Evolutionary conservation across 345 rosid genomes (phyloP), one percentile per base, ranked within the genome.

Genomic region (Lepidium aucheri): DNA sequence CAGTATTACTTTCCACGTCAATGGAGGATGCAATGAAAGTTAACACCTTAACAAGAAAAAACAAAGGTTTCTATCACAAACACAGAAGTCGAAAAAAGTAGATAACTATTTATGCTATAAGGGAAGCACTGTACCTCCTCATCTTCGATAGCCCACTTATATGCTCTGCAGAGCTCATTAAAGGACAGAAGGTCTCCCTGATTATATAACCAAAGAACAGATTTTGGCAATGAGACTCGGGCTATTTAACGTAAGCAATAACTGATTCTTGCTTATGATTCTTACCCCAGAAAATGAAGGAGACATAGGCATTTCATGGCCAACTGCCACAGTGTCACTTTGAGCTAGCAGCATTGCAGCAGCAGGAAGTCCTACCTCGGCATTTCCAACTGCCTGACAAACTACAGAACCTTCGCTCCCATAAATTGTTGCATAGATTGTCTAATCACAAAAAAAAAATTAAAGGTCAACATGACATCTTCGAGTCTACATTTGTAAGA

Each of bases 151-250:
- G 80, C 80, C 98, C 98, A 89, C 58, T 55, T 78, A 77, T 81
- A 92, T 61, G 65, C 78, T 69, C 69, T 80, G 81, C 98, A 92
- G 64, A 86, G 83, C 82, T 83, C 95, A 74, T 86, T 87, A 55
- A 89, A 80, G 41, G 95, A 86, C 77, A 89, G 82, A 56, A 92
- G 79, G 64, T 84, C 79, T 15, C 91, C 98, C 98, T 92, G 88
- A 77, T 20, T 61, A 77, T 64, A 54, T 28, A 40, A 63, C 54
- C 51, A 47, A 57, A 41, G 55, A 64, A 71, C 65, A 80, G 62
- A 61, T 53, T 58, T 59, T 67, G 41, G 36, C 58, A 7, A 50
- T 20, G n/a, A 39, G 60, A 64, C 44, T 34, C 36, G 63, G 32
- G 66, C 17, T 14, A 61, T 12, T 61, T 52, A 20, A 43, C 8